Base-by-base conservation (phyloP, 768 basidiomycete genomes). In the Leccinum longicurvipes region DNA sequence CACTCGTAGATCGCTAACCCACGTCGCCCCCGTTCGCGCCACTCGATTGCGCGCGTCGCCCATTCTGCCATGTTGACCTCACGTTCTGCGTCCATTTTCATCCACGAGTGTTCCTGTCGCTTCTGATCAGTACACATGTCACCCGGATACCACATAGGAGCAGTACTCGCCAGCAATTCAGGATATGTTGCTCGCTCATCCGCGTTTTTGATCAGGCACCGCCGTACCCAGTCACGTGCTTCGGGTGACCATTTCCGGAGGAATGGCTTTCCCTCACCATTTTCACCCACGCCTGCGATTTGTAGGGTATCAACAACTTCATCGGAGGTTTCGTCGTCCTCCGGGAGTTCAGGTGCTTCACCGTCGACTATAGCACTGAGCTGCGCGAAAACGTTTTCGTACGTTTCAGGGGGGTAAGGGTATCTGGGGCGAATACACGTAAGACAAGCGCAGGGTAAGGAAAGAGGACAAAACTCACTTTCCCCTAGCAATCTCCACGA, bases 351-450 rank as follows among this genome's bases (percentile, higher is more conserved):
- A 4, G 96, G 96, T 10, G 94, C 89, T 54, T 93, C 91, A 1
- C 94, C 96, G 60, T 97, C 87, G 3, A 99, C 94, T 59, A 99
- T 99, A 4, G 96, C 95, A n/a, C 88, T 91, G 39, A 90, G 75
- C 68, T 99, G 96, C 2, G 95, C 96, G 73, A 99, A 97, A 15
- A 98, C 94, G 70, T 98, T 98, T 56, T 86, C 83, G 70, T 97
- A 99, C 7, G 93, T 96, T 75, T 98, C 95, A 25, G 95, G 95
- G 28, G 96, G 96, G 67, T 97, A 99, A 2, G 96, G 96, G 72
- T 99, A 98, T 67, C 69, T 71, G 28, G 14, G 27, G 32, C 39
- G 34, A 41, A 48, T 34, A 45, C 21, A 31, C n/a, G 32, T 60
- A 17, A 62, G 55, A 42, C 32, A 8, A n/a, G 23, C 23, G 45